Evolutionary conservation across 1,284 basidiomycete species (phyloP).

Genomic region (Chondrostereum purpureum): DNA sequence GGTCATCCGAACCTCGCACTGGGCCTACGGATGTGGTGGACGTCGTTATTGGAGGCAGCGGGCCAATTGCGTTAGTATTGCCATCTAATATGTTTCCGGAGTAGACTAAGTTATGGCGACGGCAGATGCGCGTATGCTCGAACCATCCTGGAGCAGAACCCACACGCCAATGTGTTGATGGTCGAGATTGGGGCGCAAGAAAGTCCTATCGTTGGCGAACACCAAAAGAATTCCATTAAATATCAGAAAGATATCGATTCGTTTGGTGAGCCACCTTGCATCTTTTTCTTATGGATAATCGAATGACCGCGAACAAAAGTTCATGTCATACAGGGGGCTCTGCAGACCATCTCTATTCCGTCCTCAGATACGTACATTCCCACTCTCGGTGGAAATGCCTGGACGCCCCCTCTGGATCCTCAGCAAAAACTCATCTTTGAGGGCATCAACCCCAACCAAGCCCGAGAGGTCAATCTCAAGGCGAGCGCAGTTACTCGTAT

Average conservation of each 20-base stretch:
- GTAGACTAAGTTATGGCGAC: constrained; percentile 3
- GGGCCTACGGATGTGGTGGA: not conserved
- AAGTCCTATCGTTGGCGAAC: constrained; percentile 5
- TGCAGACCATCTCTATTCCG: constrained; percentile 6
- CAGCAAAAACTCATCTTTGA: not conserved
- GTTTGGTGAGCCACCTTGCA: constrained; percentile 4
- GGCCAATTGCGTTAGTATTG: constrained; percentile 7
- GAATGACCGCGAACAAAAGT: not conserved
- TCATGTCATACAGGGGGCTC: constrained; percentile 7
- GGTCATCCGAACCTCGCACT: not conserved
- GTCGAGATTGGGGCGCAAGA: constrained; percentile 9
- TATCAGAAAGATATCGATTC: constrained; percentile 9
- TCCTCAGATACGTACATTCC: not conserved
- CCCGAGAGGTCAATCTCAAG: constrained; percentile 4
- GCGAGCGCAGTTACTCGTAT: constrained; percentile 20
- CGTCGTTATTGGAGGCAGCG: constrained; percentile 6
- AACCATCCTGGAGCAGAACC: constrained; percentile 5
- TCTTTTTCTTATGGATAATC: not conserved
- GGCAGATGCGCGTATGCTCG: constrained; percentile 11
- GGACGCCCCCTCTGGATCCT: constrained; percentile 4
- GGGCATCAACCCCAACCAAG: constrained; percentile 5
- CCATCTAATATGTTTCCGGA: not conserved
- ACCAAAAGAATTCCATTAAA: constrained; percentile 10
- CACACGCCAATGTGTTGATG: constrained; percentile 2
- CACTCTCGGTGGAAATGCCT: constrained; percentile 1